Base-by-base conservation (phyloP, 176 grass and related monocot genomes). In the Bothriochloa decipiens region DNA sequence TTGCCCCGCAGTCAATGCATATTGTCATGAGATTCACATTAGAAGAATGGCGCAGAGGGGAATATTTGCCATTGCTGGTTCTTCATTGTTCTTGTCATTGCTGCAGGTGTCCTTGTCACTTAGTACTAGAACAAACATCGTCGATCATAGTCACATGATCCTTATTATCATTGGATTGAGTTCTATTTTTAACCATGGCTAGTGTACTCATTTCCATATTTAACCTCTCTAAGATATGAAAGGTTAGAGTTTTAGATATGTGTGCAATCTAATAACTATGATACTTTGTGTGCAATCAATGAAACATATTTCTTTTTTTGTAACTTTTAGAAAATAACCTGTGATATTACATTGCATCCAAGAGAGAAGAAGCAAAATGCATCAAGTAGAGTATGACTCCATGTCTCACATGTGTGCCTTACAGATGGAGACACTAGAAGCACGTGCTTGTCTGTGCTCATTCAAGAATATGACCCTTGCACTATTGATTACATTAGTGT, bases 401-500 rank as follows among this genome's bases (percentile, higher is more conserved):
- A 92, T 78, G 67, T 87, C 71, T 95, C 88, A 17, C 88, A 62
- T 88, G 75, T 3, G 75, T 68, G 70, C 42, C 74, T 79, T 88
- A 12, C 47, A 32, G 4, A 41, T 11, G 0, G 80, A 69, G 7
- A 60, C 72, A 17, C 66, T 76, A 25, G 42, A 62, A 3, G 70
- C 70, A 33, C 81, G 84, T 0, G 65, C 26, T 35, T 91, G 93
- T 5, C 80, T 88, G 0, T 88, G 83, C 29, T 95, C 85, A 35
- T 91, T 95, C 23, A 95, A 64, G 47, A 92, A 92, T 23, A 92
- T 70, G 36, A 95, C 80, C 6, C 79, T 84, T 35, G 93, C 88
- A 25, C 90, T 88, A 74, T 95, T 95, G 81, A 95, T 95, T 62
- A 92, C 86, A 74, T 92, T 90, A 5, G 88, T 90, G 46, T 95